A percentile compares a stretch with the other conserved stretches of the same genome.
These are phyloP conservation scores for Dactylella cylindrospora DNA, from an alignment of 2,329 filamentous ascomycete genomes.

Conservation along the genomic window DNA sequence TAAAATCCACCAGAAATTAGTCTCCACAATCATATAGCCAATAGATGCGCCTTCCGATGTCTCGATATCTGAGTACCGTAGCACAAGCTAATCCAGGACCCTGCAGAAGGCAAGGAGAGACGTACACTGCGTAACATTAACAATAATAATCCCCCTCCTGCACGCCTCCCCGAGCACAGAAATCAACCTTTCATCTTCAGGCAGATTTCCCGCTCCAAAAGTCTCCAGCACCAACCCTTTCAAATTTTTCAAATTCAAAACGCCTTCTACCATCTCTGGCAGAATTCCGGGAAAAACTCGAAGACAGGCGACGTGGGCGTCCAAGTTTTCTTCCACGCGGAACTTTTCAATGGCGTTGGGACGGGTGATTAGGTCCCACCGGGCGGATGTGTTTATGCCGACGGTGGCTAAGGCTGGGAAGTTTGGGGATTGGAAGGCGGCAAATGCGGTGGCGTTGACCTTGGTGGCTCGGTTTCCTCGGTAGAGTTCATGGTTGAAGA, in stretches of 20 bases:
- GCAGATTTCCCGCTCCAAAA: slow-evolving; percentile 89
- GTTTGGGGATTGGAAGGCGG: slow-evolving; percentile 88
- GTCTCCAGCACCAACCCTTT: slow-evolving; percentile 84
- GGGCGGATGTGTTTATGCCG: slow-evolving; percentile 75
- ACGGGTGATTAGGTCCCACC: slow-evolving; percentile 75
- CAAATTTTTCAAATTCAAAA: slow-evolving; percentile 73
- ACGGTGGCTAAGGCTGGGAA: slow-evolving; percentile 77
- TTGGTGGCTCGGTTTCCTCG: slow-evolving; percentile 87
- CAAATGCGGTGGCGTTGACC: slow-evolving; percentile 80
- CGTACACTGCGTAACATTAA: slow-evolving; percentile 88
- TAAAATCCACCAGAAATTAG: slow-evolving; percentile 44
- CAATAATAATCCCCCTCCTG: slow-evolving; percentile 76
- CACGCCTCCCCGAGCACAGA: slow-evolving; percentile 76
- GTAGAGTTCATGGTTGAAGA: slow-evolving; percentile 89
- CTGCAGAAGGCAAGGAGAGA: slow-evolving; percentile 52
- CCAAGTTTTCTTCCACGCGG: slow-evolving; percentile 70
- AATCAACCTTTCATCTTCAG: slow-evolving; percentile 77
- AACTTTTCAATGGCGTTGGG: slow-evolving; percentile 75
- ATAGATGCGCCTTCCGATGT: background rate
- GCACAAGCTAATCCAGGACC: slow-evolving; percentile 52
- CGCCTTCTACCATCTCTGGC: slow-evolving; percentile 87
- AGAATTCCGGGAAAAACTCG: slow-evolving; percentile 90
- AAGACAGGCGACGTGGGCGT: slow-evolving; percentile 86
- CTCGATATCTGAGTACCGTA: slow-evolving; percentile 39
- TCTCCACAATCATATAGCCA: background rate